phyloP scores from a whole-genome alignment of 1,284 basidiomycete species.

The Apiotrichum montevideense region DNA sequence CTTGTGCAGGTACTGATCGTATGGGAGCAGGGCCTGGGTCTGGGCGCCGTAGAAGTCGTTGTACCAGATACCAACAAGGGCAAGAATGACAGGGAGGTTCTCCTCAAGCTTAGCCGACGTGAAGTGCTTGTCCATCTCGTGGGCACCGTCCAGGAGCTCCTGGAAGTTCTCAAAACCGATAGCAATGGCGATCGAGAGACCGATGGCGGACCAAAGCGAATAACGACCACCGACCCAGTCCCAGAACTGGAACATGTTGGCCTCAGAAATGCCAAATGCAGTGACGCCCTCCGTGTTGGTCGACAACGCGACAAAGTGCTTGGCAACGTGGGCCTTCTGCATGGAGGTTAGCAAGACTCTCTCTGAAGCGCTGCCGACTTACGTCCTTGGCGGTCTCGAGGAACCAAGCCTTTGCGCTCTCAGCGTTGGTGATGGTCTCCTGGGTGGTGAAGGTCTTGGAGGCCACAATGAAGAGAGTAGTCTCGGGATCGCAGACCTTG shows the following conservation, averaged over 20 bases:
- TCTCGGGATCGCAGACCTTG: constrained; percentile 77
- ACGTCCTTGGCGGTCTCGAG: constrained; percentile 69
- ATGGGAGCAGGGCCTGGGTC: constrained; percentile 90
- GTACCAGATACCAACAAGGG: constrained; percentile 94
- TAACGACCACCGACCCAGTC: constrained; percentile 99
- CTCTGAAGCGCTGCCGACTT: constrained; percentile 10
- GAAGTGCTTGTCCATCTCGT: constrained; percentile 98
- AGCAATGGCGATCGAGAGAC: constrained; percentile 84
- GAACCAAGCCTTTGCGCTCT: constrained; percentile 93
- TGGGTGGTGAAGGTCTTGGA: constrained; percentile 99
- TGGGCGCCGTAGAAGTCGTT: constrained; percentile 95
- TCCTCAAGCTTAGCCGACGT: constrained; percentile 77
- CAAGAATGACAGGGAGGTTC: constrained; percentile 88
- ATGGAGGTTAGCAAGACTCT: background rate
- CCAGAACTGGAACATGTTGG: constrained; percentile 99
- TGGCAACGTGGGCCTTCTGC: constrained; percentile 81
- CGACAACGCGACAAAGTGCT: constrained; percentile 97
- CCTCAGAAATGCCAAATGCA: constrained; percentile 83
- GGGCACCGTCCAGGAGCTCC: constrained; percentile 81
- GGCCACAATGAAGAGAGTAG: constrained; percentile 94
- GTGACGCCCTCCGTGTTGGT: constrained; percentile 94
- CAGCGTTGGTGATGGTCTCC: constrained; percentile 98
- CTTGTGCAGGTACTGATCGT: constrained; percentile 98
- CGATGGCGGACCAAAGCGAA: constrained; percentile 97
- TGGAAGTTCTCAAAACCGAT: constrained; percentile 95